Percentiles rank a stretch among this genome's conserved stretches.
These are phyloP conservation scores for Pistacia integerrima DNA, from an alignment of 345 rosid species.

Conservation along the genomic window DNA sequence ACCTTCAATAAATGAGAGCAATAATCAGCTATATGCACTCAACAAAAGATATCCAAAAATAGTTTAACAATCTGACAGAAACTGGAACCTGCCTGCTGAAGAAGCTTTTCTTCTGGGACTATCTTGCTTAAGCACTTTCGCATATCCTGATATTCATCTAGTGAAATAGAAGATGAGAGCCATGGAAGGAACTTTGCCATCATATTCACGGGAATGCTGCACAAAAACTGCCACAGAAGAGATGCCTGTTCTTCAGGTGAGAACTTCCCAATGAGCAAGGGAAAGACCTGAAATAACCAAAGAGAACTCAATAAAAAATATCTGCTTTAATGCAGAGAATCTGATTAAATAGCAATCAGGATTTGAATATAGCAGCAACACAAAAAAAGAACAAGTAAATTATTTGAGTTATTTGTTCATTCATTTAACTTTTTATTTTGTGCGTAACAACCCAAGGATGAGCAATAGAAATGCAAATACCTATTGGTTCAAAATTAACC, in stretches of 20 bases:
- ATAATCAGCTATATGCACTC: slow-evolving; percentile 6
- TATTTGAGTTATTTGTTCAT: background rate
- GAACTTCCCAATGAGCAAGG: slow-evolving; percentile 63
- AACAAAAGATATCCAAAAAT: slow-evolving; percentile 15
- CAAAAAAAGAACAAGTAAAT: background rate
- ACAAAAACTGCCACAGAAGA: slow-evolving; percentile 68
- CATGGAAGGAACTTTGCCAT: slow-evolving; percentile 66
- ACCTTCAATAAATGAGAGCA: slow-evolving; percentile 46
- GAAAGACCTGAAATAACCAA: slow-evolving; percentile 52
- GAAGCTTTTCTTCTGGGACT: slow-evolving; percentile 66
- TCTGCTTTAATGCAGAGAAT: background rate
- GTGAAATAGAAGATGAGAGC: slow-evolving; percentile 60
- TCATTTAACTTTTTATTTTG: background rate
- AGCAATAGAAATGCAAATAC: no score
- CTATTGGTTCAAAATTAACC: background rate
- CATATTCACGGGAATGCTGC: slow-evolving; percentile 71
- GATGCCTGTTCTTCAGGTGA: slow-evolving; percentile 67
- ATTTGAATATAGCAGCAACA: background rate
- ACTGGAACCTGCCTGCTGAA: slow-evolving; percentile 50
- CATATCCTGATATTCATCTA: slow-evolving; percentile 52
- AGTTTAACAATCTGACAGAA: slow-evolving; percentile 6
- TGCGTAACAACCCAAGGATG: background rate
- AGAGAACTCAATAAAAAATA: slow-evolving; percentile 18
- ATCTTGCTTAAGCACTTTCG: slow-evolving; percentile 49
- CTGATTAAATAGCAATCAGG: background rate